These are phyloP conservation scores for Kuraishia capsulata DNA, from an alignment of 805 yeast genomes.

Conservation along the genomic window DNA sequence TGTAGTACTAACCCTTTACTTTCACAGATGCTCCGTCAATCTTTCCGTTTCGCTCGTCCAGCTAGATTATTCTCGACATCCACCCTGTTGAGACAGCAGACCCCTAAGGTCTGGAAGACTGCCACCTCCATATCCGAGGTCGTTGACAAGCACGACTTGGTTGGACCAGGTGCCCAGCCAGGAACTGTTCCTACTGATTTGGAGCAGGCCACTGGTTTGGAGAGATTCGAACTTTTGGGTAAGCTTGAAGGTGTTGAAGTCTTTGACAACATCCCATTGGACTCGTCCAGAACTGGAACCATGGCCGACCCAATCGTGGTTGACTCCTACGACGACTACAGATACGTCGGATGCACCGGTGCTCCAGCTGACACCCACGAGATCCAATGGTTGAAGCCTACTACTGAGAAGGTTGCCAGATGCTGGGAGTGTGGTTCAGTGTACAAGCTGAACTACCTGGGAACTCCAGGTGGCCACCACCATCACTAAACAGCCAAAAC, in stretches of 20 bases:
- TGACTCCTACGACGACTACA: slow-evolving; percentile 84
- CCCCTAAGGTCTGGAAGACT: slow-evolving; percentile 40
- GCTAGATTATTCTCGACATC: slow-evolving; percentile 25
- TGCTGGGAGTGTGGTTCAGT: slow-evolving; percentile 99
- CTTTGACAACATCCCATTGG: slow-evolving; percentile 83
- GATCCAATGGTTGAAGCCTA: slow-evolving; percentile 87
- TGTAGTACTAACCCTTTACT: no score
- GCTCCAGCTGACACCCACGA: slow-evolving; percentile 89
- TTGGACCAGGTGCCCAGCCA: slow-evolving; percentile 82
- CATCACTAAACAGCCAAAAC: slow-evolving; percentile 16
- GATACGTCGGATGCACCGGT: slow-evolving; percentile 97
- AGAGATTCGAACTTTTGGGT: slow-evolving; percentile 91
- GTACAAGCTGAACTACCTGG: slow-evolving; percentile 80
- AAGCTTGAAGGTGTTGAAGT: slow-evolving; percentile 93
- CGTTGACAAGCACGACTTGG: slow-evolving; percentile 63
- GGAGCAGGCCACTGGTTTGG: slow-evolving; percentile 98
- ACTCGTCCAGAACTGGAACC: slow-evolving; percentile 85
- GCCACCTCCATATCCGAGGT: slow-evolving; percentile 71
- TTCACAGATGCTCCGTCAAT: slow-evolving; percentile 26
- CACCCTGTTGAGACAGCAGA: slow-evolving; percentile 12
- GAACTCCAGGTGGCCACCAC: slow-evolving; percentile 64
- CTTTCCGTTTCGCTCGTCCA: slow-evolving; percentile 24
- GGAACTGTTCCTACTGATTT: slow-evolving; percentile 87
- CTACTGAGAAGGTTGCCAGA: slow-evolving; percentile 75
- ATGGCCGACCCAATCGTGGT: slow-evolving; percentile 80